A percentile compares a stretch with the other conserved stretches of the same genome.
phyloP scores from a whole-genome alignment of 495 filamentous ascomycete species.

The Polyplosphaeria fusca region DNA sequence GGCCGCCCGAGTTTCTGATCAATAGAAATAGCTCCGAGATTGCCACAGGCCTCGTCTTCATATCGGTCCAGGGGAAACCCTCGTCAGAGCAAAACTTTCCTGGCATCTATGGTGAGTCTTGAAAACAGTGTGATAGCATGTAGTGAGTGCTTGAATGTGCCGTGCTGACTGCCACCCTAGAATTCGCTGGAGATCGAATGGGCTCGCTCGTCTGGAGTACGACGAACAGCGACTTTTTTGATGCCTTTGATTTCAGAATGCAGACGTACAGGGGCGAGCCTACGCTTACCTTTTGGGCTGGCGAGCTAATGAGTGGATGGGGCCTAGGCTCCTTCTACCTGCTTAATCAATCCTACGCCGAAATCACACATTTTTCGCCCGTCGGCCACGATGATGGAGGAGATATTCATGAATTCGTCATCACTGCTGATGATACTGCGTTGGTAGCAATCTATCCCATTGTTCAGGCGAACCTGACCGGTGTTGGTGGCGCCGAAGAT shows the following conservation, averaged over 20 bases:
- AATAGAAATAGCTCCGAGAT: constrained; percentile 2
- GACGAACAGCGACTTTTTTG: neutral
- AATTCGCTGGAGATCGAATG: constrained; percentile 11
- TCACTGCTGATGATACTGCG: constrained; percentile 11
- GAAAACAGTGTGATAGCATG: neutral
- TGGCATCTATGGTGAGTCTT: constrained; percentile 1
- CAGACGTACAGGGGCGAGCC: constrained; percentile 11
- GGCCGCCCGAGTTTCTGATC: constrained; percentile 9
- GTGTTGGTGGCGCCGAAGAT: neutral
- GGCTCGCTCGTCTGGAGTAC: constrained; percentile 7
- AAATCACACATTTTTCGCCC: constrained; percentile 3
- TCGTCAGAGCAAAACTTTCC: constrained; percentile 2
- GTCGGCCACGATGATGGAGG: neutral
- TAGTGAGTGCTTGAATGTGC: too few species aligned
- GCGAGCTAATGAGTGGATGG: constrained; percentile 9
- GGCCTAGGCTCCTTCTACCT: constrained; percentile 6
- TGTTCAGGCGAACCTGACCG: neutral
- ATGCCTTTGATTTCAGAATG: constrained; percentile 9
- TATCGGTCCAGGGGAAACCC: constrained; percentile 2
- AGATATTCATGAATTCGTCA: constrained; percentile 7
- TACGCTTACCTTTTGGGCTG: neutral
- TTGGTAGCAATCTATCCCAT: neutral
- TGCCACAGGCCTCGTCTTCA: neutral
- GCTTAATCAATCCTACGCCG: constrained; percentile 11
- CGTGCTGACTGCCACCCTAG: too few species aligned